Evolutionary conservation across 352 stramenopile genomes (phyloP).

Genomic region (Phytophthora sansomeana): DNA sequence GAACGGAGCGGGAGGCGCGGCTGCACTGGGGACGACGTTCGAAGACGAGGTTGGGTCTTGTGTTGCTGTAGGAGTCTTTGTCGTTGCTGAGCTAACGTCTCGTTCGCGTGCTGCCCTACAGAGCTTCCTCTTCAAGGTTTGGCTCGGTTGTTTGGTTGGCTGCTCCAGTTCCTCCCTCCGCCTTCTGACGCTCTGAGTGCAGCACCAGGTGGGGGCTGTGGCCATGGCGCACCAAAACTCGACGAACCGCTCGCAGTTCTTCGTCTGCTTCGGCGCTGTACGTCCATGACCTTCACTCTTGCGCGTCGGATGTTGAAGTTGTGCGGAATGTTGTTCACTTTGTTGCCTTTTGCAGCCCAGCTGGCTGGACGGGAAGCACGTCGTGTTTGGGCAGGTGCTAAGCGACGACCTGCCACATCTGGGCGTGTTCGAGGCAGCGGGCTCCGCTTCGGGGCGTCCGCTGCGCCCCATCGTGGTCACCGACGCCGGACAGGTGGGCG

Average conservation of each 20-base stretch:
- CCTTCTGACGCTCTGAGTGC: slow-evolving; percentile 1
- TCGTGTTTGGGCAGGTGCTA: slow-evolving; percentile 98
- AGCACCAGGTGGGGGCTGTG: slow-evolving; percentile 93
- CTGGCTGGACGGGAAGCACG: slow-evolving; percentile 98
- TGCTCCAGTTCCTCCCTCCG: neutral
- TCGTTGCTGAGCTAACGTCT: no score
- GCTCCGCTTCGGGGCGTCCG: slow-evolving; percentile 60
- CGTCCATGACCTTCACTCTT: neutral
- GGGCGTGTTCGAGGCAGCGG: slow-evolving; percentile 50
- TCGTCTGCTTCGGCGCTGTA: slow-evolving; percentile 94
- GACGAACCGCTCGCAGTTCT: slow-evolving; percentile 99
- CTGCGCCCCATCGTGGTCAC: slow-evolving; percentile 57
- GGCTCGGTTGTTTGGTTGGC: neutral
- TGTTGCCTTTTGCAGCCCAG: slow-evolving; percentile 42
- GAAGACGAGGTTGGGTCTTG: slow-evolving; percentile 90
- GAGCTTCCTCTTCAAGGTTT: slow-evolving; percentile 89
- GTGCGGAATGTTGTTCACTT: slow-evolving; percentile 27
- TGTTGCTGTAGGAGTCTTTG: neutral
- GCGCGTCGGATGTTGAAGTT: slow-evolving; percentile 21
- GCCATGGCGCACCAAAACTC: slow-evolving; percentile 98
- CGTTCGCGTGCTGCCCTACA: slow-evolving; percentile 36
- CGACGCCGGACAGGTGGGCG: slow-evolving; percentile 65
- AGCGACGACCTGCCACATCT: slow-evolving; percentile 68
- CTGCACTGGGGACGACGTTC: slow-evolving; percentile 95
- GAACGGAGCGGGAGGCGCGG: slow-evolving; percentile 94